These are phyloP conservation scores for Roridomyces roridus DNA, from an alignment of 768 basidiomycete genomes.

Conservation along the genomic window DNA sequence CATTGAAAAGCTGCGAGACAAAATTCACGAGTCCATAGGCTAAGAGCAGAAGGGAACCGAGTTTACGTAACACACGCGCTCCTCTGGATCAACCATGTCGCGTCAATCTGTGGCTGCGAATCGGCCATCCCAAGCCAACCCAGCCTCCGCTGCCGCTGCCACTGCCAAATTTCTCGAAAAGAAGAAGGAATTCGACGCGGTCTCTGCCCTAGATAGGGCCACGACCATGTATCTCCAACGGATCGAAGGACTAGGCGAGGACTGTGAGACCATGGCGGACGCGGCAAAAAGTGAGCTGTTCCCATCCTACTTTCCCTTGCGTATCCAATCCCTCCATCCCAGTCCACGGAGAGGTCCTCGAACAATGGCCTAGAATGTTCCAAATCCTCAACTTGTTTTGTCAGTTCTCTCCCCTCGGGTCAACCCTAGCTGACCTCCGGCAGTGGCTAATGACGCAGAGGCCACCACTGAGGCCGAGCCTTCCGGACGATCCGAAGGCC, in stretches of 20 bases:
- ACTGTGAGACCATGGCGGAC: slow-evolving; percentile 79
- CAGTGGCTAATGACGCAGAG: slow-evolving; percentile 58
- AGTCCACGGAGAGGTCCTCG: slow-evolving; percentile 81
- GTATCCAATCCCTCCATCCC: neutral
- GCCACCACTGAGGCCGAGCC: slow-evolving; percentile 21
- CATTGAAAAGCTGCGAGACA: too few relatives aligned
- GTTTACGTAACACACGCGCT: too few relatives aligned
- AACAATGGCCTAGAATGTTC: slow-evolving; percentile 87
- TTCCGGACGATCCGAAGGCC: slow-evolving; percentile 43
- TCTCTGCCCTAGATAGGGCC: slow-evolving; percentile 71
- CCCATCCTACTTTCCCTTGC: neutral
- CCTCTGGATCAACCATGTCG: slow-evolving; percentile 33
- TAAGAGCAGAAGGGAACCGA: too few relatives aligned
- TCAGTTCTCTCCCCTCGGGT: slow-evolving; percentile 39
- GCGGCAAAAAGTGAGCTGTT: slow-evolving; percentile 65
- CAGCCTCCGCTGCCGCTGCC: slow-evolving; percentile 53
- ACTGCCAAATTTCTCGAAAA: slow-evolving; percentile 69
- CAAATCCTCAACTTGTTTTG: slow-evolving; percentile 73
- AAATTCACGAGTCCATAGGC: too few relatives aligned
- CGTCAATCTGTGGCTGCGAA: slow-evolving; percentile 60
- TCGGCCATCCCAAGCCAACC: slow-evolving; percentile 55
- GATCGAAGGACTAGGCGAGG: slow-evolving; percentile 70
- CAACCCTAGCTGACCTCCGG: neutral
- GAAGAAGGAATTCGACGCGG: slow-evolving; percentile 82
- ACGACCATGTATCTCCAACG: slow-evolving; percentile 69